A percentile compares a stretch with the other conserved stretches of the same genome.
phyloP scores from a whole-genome alignment of 306 rosid genomes.

The Lathyrus aphaca region DNA sequence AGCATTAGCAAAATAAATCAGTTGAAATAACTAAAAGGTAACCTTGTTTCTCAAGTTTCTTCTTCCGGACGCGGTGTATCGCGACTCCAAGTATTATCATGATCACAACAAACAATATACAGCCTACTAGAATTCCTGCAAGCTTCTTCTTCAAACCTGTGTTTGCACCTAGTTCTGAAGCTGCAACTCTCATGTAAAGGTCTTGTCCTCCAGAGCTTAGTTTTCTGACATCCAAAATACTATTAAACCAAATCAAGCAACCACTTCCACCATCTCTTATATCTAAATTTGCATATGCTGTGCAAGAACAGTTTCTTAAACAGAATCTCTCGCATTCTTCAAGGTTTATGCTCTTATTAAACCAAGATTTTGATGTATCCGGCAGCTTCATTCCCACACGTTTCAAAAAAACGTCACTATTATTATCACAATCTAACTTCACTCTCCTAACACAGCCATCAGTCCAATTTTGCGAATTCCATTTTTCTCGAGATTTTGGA shows the following conservation, averaged over 20 bases:
- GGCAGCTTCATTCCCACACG: conserved; percentile 26
- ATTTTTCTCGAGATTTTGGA: conserved; percentile 35
- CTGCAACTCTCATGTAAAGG: conserved; percentile 41
- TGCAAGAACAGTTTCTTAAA: conserved; percentile 41
- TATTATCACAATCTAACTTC: conserved; percentile 25
- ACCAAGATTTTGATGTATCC: conserved; percentile 39
- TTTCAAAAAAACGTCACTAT: conserved; percentile 27
- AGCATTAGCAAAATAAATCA: not conserved
- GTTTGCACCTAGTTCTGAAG: conserved; percentile 42
- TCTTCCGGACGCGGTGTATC: conserved; percentile 19
- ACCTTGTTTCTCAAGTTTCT: conserved; percentile 34
- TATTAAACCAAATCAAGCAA: conserved; percentile 52
- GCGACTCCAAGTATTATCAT: conserved; percentile 24
- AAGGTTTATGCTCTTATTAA: conserved; percentile 34
- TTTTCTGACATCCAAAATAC: conserved; percentile 38
- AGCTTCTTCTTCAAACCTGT: conserved; percentile 17
- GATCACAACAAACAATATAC: not conserved
- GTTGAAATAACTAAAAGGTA: not conserved
- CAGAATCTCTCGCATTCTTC: conserved; percentile 43
- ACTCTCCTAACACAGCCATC: conserved; percentile 43
- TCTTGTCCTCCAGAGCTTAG: conserved; percentile 44
- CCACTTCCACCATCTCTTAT: conserved; percentile 46
- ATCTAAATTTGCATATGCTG: conserved; percentile 46
- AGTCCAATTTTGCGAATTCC: conserved; percentile 35
- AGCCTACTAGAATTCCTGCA: conserved; percentile 35